These are phyloP conservation scores for Candida pseudocylindracea DNA, from an alignment of 1,139 yeast genomes.

Conservation along the genomic window DNA sequence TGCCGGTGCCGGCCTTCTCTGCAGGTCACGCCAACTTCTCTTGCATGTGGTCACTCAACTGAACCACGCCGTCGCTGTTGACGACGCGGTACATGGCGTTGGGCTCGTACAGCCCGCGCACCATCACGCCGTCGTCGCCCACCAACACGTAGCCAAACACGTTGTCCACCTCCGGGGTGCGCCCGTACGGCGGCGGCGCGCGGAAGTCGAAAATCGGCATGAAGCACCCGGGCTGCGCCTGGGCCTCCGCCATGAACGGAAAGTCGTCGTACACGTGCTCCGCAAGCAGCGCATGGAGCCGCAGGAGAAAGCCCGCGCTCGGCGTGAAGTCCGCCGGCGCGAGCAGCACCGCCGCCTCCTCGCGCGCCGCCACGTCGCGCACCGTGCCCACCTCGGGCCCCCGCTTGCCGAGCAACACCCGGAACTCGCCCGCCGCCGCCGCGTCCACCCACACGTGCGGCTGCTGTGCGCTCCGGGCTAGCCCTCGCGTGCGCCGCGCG, in stretches of 20 bases:
- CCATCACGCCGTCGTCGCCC: slow-evolving; percentile 27
- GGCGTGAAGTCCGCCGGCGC: slow-evolving; percentile 4
- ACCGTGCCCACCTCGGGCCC: too few relatives aligned
- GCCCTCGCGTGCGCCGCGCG: too few relatives aligned
- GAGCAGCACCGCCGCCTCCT: too few relatives aligned
- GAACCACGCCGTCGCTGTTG: slow-evolving; percentile 30
- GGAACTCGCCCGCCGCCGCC: too few relatives aligned
- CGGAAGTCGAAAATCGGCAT: slow-evolving; percentile 62
- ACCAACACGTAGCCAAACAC: slow-evolving; percentile 53
- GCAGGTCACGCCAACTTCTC: slow-evolving; percentile 11
- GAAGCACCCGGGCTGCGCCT: slow-evolving; percentile 27
- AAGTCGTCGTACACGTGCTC: slow-evolving; percentile 21
- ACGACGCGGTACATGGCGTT: slow-evolving; percentile 39
- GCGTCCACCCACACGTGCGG: too few relatives aligned
- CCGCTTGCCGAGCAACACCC: too few relatives aligned
- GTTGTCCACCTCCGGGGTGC: slow-evolving; percentile 54
- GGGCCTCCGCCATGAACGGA: slow-evolving; percentile 37
- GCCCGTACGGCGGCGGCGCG: slow-evolving; percentile 40
- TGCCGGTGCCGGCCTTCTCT: too few relatives aligned
- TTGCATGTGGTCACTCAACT: slow-evolving; percentile 30
- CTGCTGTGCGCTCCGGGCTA: too few relatives aligned
- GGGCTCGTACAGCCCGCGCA: slow-evolving; percentile 29
- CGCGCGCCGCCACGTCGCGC: too few relatives aligned
- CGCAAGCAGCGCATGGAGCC: slow-evolving; percentile 10
- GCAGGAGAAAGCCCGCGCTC: slow-evolving; percentile 10